Conservation (phyloP, 192 early-diverging fungal genomes). For the Helicostylum pulchrum region DNA sequence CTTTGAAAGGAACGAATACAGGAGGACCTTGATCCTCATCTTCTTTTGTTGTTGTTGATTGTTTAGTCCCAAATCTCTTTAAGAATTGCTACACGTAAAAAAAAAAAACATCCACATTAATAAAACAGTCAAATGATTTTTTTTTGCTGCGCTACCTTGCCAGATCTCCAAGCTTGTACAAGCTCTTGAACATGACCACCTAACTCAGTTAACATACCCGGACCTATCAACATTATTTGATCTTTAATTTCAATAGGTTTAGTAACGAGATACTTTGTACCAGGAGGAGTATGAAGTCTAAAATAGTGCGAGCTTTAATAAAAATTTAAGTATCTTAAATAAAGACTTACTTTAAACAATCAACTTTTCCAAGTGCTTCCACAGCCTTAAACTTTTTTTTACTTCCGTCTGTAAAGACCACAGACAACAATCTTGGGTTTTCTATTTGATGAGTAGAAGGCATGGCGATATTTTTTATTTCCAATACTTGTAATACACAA, state of each 20-base stretch:
- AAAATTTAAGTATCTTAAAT: no score
- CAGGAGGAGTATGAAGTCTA: slow-evolving; percentile 32
- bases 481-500: slow-evolving; percentile 30
- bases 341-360: slow-evolving; percentile 14
- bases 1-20: slow-evolving; percentile 34
- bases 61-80: background rate
- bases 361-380: slow-evolving; percentile 30
- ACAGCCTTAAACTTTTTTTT: slow-evolving; percentile 33
- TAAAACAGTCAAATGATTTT: background rate
- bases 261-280: slow-evolving; percentile 29
- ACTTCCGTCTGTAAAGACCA: slow-evolving; percentile 31
- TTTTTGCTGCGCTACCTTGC: slow-evolving; percentile 15
- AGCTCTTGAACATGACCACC: slow-evolving; percentile 36
- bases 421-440: slow-evolving; percentile 27
- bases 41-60: background rate
- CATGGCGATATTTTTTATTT: slow-evolving; percentile 26
- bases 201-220: slow-evolving; percentile 24
- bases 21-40: slow-evolving; percentile 20
- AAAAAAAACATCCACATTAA: background rate
- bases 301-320: background rate
- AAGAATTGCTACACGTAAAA: slow-evolving; percentile 19
- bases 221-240: slow-evolving; percentile 26
- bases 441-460: slow-evolving; percentile 27
- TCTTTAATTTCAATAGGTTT: slow-evolving; percentile 30
- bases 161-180: slow-evolving; percentile 34